Percentiles rank a stretch among this genome's conserved stretches.
Conservation (phyloP, 306 rosid species). For the Mucuna pruriens region DNA sequence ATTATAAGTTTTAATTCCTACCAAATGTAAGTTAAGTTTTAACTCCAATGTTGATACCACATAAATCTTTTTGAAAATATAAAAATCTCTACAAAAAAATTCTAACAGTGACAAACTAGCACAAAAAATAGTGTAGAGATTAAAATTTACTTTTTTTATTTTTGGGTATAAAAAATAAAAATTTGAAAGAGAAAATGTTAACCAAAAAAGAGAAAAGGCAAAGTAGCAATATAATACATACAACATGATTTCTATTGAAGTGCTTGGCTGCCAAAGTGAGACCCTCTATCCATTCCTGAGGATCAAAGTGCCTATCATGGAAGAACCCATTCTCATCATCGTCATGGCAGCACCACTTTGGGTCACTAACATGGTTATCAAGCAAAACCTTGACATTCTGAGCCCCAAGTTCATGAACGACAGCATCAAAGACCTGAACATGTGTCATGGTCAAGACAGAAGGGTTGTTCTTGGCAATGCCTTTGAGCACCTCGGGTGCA, state of each 20-base stretch:
- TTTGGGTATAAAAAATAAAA: too few species aligned
- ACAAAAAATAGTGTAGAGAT: too few species aligned
- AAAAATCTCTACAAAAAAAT: too few species aligned
- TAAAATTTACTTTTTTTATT: too few species aligned
- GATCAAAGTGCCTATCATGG: conserved; percentile 52
- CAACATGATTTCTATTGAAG: conserved; percentile 38
- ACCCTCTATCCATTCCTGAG: conserved; percentile 59
- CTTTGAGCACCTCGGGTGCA: conserved; percentile 10
- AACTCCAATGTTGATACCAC: too few species aligned
- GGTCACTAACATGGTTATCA: conserved; percentile 65
- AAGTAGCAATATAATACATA: conserved; percentile 13
- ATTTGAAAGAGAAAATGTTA: not conserved
- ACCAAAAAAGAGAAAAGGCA: not conserved
- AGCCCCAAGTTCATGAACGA: conserved; percentile 45
- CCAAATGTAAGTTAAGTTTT: too few species aligned
- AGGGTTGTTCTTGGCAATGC: conserved; percentile 47
- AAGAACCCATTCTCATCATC: conserved; percentile 67
- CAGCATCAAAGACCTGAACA: conserved; percentile 38
- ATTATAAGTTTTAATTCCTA: too few species aligned
- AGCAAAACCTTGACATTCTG: conserved; percentile 48
- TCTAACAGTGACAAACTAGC: too few species aligned
- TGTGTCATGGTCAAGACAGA: conserved; percentile 44
- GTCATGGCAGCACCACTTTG: conserved; percentile 62
- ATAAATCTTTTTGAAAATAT: too few species aligned
- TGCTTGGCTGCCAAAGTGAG: conserved; percentile 48